A percentile compares a stretch with the other conserved stretches of the same genome.
Conservation (phyloP, 2,329 filamentous ascomycete species). For the Lanzia echinophila region DNA sequence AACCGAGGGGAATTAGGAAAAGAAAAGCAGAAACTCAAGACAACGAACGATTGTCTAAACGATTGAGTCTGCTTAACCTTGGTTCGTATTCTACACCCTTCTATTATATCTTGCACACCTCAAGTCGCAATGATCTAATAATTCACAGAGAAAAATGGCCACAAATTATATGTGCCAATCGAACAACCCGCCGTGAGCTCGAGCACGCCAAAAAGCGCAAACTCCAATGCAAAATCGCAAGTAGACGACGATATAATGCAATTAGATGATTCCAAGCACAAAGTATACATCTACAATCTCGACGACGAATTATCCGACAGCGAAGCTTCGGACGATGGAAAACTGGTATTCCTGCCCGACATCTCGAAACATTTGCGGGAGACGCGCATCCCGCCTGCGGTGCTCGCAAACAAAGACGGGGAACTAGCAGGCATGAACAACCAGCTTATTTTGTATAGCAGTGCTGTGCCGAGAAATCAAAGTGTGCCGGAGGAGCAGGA, state of each 20-base stretch:
- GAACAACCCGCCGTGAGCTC: conserved; percentile 38
- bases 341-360: conserved; percentile 74
- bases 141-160: conserved; percentile 50
- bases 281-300: conserved; percentile 85
- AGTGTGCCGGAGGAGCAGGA: conserved; percentile 69
- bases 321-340: conserved; percentile 50
- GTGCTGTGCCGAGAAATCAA: conserved; percentile 61
- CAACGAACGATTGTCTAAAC: conserved; percentile 74
- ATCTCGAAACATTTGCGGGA: conserved; percentile 73
- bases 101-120: conserved; percentile 1
- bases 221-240: conserved; percentile 14
- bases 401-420: conserved; percentile 53
- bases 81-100: conserved; percentile 45
- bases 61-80: conserved; percentile 73
- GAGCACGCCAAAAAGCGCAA: conserved; percentile 15
- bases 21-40: conserved; percentile 54
- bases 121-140: conserved; percentile 19
- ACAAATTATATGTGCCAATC: conserved; percentile 60
- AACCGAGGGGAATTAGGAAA: conserved; percentile 37
- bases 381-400: conserved; percentile 55
- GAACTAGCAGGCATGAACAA: conserved; percentile 46
- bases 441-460: conserved; percentile 76
- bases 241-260: conserved; percentile 61
- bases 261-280: conserved; percentile 76
- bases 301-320: conserved; percentile 76